These are phyloP conservation scores for Cyclospora cayetanensis DNA, from an alignment of 169 alveolate species.

Conservation along the genomic window DNA sequence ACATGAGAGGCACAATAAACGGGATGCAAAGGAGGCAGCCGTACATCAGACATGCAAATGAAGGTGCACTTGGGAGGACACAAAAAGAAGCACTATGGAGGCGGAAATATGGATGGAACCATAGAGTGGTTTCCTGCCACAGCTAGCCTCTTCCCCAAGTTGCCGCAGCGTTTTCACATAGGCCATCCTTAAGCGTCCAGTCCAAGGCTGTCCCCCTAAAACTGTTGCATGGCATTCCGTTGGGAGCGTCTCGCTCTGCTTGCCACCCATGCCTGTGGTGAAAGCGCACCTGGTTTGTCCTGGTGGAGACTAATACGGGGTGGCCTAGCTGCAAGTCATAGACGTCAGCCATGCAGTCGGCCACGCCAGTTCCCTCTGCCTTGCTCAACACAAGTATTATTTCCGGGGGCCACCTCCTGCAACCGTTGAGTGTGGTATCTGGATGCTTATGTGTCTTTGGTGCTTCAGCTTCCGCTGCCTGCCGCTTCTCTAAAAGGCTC, in stretches of 20 bases:
- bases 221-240: no score
- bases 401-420: background rate
- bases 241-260: background rate
- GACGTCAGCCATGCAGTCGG: slow-evolving; percentile 67
- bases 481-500: slow-evolving; percentile 63
- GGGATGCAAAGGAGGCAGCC: no score
- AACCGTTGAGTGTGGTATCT: background rate
- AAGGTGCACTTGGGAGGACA: no score
- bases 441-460: background rate
- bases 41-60: no score
- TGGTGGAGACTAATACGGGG: slow-evolving; percentile 74
- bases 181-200: no score
- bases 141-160: no score
- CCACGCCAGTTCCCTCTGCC: slow-evolving; percentile 70
- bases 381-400: slow-evolving; percentile 73
- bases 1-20: background rate
- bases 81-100: no score
- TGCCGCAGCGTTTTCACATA: no score
- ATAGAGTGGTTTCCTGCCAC: no score
- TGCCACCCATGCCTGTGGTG: no score
- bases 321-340: slow-evolving; percentile 74
- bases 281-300: slow-evolving; percentile 69
- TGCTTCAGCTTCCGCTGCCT: background rate
- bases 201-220: no score
- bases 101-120: no score